A percentile compares a stretch with the other conserved stretches of the same genome.
These are phyloP conservation scores for Tylopilus rubrobrunneus DNA, from an alignment of 768 basidiomycete species.

Conservation along the genomic window DNA sequence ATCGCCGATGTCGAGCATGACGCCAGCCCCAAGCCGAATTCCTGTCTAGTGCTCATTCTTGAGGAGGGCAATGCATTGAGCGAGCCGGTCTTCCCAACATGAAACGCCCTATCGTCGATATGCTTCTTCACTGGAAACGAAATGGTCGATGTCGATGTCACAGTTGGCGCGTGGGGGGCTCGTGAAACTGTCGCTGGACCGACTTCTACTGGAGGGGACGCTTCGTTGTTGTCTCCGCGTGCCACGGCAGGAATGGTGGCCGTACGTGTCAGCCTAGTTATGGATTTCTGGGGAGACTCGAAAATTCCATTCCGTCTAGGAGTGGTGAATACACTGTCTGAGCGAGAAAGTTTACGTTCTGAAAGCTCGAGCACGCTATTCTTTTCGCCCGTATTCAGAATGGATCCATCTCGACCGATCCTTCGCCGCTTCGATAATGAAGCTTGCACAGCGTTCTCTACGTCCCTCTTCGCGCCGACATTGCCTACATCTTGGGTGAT, in stretches of 20 bases:
- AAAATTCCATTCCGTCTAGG: neutral
- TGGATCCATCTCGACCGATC: conserved; percentile 6
- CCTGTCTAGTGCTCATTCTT: neutral
- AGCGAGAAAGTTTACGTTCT: neutral
- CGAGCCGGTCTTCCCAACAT: conserved; percentile 3
- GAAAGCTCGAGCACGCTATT: neutral
- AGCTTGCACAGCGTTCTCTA: conserved; percentile 3
- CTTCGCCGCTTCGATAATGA: conserved; percentile 13
- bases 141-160: conserved; percentile 8
- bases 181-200: neutral
- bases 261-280: neutral
- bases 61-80: neutral
- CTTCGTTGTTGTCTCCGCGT: neutral
- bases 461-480: neutral
- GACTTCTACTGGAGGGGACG: neutral
- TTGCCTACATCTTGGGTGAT: neutral
- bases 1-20: conserved; percentile 7
- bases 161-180: neutral
- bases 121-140: conserved; percentile 22
- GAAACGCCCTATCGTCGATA: neutral
- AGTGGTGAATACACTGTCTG: neutral
- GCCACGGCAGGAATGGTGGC: neutral
- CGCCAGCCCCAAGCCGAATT: neutral
- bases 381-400: neutral
- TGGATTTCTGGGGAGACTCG: neutral